Base-by-base conservation (phyloP, 495 filamentous ascomycete genomes). In the Mycothermus thermophilus region DNA sequence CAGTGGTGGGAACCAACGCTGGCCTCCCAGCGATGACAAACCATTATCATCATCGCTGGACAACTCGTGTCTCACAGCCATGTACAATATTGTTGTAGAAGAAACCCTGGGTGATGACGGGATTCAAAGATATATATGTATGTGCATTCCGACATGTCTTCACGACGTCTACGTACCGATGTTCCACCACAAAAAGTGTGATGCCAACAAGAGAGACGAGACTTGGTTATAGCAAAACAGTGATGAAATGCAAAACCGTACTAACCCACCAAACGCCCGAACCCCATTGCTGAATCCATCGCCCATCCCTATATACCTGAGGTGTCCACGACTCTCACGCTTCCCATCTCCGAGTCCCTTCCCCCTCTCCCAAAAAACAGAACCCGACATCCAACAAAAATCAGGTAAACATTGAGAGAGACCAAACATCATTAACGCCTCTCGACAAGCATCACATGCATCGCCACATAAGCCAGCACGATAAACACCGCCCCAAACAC, bases 401-500 rank as follows among this genome's bases (percentile, higher is more conserved):
- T 13, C 4, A 3, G 16, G 30, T 9, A 30, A 30, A 15, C 13
- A n/a, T n/a, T n/a, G n/a, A n/a, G n/a, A n/a, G 8, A 10, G 29
- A 33, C 21, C 11, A 12, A 19, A 8, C 8, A 26, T 24, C 30
- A 44, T 41, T 57, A 93, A 50, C 90, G 65, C 67, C 78, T 88
- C 74, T 97, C 90, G 10, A 97, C 77, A 26, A 97, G 71, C 42
- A 97, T 57, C 33, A 94, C 52, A 66, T 96, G 92, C 86, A 97
- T 92, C 19, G 88, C 86, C 12, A 52, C 64, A 58, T 97, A 97
- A 13, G 87, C 85, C 46, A 95, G 67, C 8, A 96, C 63, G 34
- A 96, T 74, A 42, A 96, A 96, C 0, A 71, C 69, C 2, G 69
- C 81, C 5, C 79, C 83, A 47, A 96, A 87, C 13, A 88, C 60